Conservation (phyloP, 176 grass and related monocot species). For the Carex littledalei region DNA sequence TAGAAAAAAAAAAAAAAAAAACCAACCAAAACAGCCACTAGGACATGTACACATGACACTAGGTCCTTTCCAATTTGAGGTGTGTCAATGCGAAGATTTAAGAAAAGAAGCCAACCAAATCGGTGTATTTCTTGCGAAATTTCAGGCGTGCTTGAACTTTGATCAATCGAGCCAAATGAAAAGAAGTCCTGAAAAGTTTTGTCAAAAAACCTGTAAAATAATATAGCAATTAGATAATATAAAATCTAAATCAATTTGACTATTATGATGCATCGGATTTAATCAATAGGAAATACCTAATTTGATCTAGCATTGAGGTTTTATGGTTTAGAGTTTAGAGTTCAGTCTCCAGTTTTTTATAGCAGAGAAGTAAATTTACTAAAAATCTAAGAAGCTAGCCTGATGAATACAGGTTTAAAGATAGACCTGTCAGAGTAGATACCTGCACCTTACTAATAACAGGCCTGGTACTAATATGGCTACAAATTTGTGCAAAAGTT, state of each 20-base stretch:
- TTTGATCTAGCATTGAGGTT: not conserved
- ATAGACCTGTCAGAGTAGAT: not conserved
- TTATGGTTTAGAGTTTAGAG: not conserved
- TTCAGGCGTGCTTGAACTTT: conserved; percentile 21
- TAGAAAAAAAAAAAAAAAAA: not conserved
- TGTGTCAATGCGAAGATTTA: conserved; percentile 61
- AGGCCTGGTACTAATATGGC: not conserved
- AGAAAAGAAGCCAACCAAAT: conserved; percentile 90
- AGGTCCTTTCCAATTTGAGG: conserved; percentile 59
- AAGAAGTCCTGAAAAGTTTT: conserved; percentile 76
- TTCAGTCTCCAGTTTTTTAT: not conserved
- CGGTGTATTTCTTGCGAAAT: conserved; percentile 37
- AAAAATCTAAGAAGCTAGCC: not conserved
- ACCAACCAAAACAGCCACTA: conserved; percentile 83
- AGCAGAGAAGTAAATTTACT: not conserved
- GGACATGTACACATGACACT: conserved; percentile 78
- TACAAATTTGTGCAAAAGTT: not conserved
- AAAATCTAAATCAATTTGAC: not conserved
- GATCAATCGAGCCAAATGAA: conserved; percentile 30
- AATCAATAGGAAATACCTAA: not conserved
- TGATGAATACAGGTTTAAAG: not conserved
- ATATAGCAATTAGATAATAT: not conserved
- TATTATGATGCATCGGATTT: not conserved
- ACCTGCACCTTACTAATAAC: not conserved
- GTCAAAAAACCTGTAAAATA: conserved; percentile 61